A percentile compares a stretch with the other conserved stretches of the same genome.
phyloP scores from a whole-genome alignment of 148 eudicot genomes.

The Camellia lanceoleosa region DNA sequence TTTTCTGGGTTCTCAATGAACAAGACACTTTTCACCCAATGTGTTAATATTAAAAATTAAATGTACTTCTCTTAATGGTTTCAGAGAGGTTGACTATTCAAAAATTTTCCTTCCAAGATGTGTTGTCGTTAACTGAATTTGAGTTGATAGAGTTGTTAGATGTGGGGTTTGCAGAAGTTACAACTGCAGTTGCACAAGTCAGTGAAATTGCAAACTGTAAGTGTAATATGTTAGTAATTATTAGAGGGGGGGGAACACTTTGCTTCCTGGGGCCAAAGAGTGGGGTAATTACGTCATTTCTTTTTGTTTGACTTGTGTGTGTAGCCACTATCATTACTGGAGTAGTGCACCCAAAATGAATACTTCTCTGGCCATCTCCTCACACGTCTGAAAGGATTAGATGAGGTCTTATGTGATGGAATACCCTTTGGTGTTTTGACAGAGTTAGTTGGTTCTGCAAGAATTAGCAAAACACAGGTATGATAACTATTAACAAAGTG shows the following conservation, averaged over 20 bases:
- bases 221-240: constrained; percentile 7
- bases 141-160: constrained; percentile 88
- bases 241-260: too few relatives aligned
- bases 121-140: constrained; percentile 69
- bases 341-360: constrained; percentile 54
- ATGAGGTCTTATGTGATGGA: constrained; percentile 80
- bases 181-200: constrained; percentile 48
- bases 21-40: not conserved
- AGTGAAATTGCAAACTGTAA: constrained; percentile 72
- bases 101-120: constrained; percentile 50
- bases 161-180: constrained; percentile 63
- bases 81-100: too few relatives aligned
- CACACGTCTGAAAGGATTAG: constrained; percentile 70
- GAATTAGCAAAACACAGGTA: constrained; percentile 93
- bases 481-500: not conserved
- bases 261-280: not conserved
- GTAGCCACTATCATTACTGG: constrained; percentile 62
- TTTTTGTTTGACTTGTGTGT: constrained; percentile 14
- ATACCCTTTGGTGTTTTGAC: constrained; percentile 89
- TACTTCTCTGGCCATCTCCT: constrained; percentile 78
- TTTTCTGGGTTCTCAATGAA: not conserved
- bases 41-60: not conserved
- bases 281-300: not conserved
- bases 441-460: constrained; percentile 91
- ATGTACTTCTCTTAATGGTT: too few relatives aligned